A percentile compares a stretch with the other conserved stretches of the same genome.
Evolutionary conservation across 352 stramenopile genomes (phyloP).

Genomic region (Pythium pectinolyticum): DNA sequence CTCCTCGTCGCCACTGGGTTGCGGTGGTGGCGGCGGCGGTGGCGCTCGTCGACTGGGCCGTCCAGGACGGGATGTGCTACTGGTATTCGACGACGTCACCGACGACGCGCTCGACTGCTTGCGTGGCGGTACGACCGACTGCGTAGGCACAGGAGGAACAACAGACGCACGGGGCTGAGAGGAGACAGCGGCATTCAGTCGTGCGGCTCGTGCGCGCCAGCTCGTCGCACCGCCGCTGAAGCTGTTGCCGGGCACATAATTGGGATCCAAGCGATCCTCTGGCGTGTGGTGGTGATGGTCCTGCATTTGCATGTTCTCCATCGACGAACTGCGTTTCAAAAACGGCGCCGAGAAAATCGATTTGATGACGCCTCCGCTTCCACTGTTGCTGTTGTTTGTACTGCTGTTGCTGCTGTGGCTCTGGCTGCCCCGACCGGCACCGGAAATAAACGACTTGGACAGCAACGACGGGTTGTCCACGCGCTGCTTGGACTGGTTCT

Average conservation of each 20-base stretch:
- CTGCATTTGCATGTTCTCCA: conserved; percentile 22
- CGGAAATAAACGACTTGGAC: conserved; percentile 13
- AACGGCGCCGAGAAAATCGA: conserved; percentile 19
- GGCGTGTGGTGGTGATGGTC: background rate
- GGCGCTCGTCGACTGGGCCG: background rate
- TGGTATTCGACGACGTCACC: conserved; percentile 17
- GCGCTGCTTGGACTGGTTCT: conserved; percentile 15
- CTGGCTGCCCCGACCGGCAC: too few species aligned
- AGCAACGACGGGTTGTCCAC: conserved; percentile 14
- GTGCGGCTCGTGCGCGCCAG: conserved; percentile 15
- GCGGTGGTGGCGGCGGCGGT: too few species aligned
- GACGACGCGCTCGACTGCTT: conserved; percentile 24
- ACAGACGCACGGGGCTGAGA: conserved; percentile 8
- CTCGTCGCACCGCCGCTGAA: conserved; percentile 21
- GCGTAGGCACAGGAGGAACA: conserved; percentile 9
- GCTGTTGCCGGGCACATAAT: conserved; percentile 25
- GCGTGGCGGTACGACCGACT: conserved; percentile 14
- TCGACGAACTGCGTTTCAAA: conserved; percentile 23
- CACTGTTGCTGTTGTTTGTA: background rate
- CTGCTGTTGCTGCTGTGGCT: too few species aligned
- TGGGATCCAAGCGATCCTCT: conserved; percentile 8
- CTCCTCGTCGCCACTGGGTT: conserved; percentile 18
- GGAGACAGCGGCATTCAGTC: conserved; percentile 22
- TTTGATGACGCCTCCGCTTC: background rate
- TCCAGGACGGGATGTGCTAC: conserved; percentile 8